A percentile compares a stretch with the other conserved stretches of the same genome.
These are phyloP conservation scores for Caryopteris hybrid DNA, from an alignment of 305 asterid species.

Conservation along the genomic window DNA sequence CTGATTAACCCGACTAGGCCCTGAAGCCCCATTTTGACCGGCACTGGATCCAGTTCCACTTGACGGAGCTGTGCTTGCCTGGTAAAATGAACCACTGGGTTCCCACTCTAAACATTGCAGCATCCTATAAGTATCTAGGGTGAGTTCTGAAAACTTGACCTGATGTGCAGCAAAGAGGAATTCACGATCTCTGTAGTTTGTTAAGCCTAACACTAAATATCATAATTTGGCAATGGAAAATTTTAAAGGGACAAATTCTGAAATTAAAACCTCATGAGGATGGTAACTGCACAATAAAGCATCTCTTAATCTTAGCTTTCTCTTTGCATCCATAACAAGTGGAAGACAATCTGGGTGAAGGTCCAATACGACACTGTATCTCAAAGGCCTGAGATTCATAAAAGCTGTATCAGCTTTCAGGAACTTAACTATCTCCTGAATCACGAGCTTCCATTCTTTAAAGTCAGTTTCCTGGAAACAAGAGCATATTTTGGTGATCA, in stretches of 20 bases:
- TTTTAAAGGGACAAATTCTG: background rate
- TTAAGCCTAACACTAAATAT: constrained; percentile 14
- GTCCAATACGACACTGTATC: constrained; percentile 84
- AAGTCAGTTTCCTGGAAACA: constrained; percentile 89
- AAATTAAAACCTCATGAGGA: constrained; percentile 69
- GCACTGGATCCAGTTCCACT: constrained; percentile 53
- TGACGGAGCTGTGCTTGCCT: constrained; percentile 45
- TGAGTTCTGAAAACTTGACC: constrained; percentile 93
- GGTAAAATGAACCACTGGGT: constrained; percentile 93
- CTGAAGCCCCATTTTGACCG: constrained; percentile 78
- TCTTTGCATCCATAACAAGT: constrained; percentile 44
- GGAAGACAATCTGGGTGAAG: constrained; percentile 79
- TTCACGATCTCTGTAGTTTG: constrained; percentile 3
- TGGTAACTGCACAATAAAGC: constrained; percentile 91
- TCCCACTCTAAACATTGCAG: constrained; percentile 96
- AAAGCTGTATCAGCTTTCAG: constrained; percentile 94
- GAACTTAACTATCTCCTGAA: constrained; percentile 93
- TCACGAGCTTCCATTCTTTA: constrained; percentile 96
- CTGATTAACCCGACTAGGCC: constrained; percentile 68
- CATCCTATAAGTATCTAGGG: constrained; percentile 85
- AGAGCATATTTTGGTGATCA: constrained; percentile 27
- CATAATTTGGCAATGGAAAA: background rate
- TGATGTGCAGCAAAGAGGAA: constrained; percentile 33
- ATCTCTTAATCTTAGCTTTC: constrained; percentile 77
- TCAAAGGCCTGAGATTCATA: constrained; percentile 90